phyloP scores from a whole-genome alignment of 2,329 filamentous ascomycete genomes.

The Bertia moriformis region DNA sequence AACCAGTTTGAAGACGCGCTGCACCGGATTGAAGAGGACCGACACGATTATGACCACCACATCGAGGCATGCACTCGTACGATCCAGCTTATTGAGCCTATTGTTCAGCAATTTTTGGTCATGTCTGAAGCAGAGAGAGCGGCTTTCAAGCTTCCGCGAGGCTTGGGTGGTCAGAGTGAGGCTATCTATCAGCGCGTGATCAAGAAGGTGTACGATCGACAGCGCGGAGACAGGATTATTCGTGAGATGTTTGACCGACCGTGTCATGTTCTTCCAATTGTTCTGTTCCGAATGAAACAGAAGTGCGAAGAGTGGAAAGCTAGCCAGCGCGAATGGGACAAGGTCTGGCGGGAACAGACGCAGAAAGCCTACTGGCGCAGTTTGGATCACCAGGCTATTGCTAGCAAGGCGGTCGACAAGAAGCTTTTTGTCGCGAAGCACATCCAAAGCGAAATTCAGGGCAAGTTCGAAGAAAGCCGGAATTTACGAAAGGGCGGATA shows the following conservation, averaged over 20 bases:
- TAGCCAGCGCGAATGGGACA: constrained; percentile 94
- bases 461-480: constrained; percentile 80
- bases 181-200: constrained; percentile 94
- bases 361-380: constrained; percentile 91
- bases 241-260: constrained; percentile 74
- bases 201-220: constrained; percentile 84
- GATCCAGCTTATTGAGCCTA: constrained; percentile 87
- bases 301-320: constrained; percentile 98
- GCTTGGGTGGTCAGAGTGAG: constrained; percentile 81
- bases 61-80: constrained; percentile 91
- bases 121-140: constrained; percentile 61
- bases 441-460: constrained; percentile 78
- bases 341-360: constrained; percentile 94
- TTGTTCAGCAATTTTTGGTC: constrained; percentile 76
- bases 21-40: constrained; percentile 92
- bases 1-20: constrained; percentile 89
- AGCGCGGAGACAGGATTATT: constrained; percentile 72
- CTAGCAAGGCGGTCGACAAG: constrained; percentile 80
- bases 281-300: constrained; percentile 79
- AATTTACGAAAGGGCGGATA: constrained; percentile 51
- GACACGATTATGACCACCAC: constrained; percentile 96
- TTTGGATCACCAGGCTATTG: constrained; percentile 88
- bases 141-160: constrained; percentile 64
- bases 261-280: constrained; percentile 73
- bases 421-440: constrained; percentile 80